Conservation (phyloP, 2,329 filamentous ascomycete species). For the Exophiala calicioides region DNA sequence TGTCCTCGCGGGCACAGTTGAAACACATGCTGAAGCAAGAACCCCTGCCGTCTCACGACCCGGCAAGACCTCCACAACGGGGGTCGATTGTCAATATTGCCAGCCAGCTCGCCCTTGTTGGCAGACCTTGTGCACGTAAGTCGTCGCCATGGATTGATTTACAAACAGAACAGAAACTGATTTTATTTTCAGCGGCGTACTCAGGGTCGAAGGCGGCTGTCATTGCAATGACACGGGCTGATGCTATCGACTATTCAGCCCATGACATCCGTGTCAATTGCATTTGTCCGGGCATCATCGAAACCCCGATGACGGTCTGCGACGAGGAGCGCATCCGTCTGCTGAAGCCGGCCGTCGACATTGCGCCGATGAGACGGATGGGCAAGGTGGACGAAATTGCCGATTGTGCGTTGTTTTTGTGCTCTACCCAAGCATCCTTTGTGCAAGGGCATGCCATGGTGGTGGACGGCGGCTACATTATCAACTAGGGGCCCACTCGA, state of each 20-base stretch:
- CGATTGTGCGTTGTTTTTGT: conserved; percentile 53
- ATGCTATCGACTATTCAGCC: conserved; percentile 36
- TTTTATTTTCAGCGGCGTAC: conserved; percentile 39
- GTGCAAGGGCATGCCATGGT: conserved; percentile 55
- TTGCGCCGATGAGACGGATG: conserved; percentile 56
- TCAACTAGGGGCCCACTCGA: conserved; percentile 11
- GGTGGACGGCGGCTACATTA: conserved; percentile 55
- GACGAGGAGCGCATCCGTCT: conserved; percentile 42
- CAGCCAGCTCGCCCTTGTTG: conserved; percentile 54
- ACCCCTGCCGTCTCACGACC: conserved; percentile 39
- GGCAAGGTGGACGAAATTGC: conserved; percentile 54
- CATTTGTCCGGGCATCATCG: conserved; percentile 48
- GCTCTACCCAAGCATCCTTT: conserved; percentile 52
- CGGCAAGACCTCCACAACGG: conserved; percentile 39
- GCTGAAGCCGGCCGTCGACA: conserved; percentile 47
- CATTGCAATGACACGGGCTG: conserved; percentile 46
- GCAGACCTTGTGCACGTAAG: conserved; percentile 49
- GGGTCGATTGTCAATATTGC: conserved; percentile 57
- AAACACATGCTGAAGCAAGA: conserved; percentile 51
- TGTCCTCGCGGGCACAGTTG: conserved; percentile 49
- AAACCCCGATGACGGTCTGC: conserved; percentile 50
- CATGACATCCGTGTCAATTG: conserved; percentile 41
- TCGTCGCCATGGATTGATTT: conserved; percentile 9
- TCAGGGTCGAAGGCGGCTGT: conserved; percentile 47
- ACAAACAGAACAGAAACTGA: background rate